These are phyloP conservation scores for Taphrina sp. DNA, from an alignment of 1,139 yeast species.

Conservation along the genomic window DNA sequence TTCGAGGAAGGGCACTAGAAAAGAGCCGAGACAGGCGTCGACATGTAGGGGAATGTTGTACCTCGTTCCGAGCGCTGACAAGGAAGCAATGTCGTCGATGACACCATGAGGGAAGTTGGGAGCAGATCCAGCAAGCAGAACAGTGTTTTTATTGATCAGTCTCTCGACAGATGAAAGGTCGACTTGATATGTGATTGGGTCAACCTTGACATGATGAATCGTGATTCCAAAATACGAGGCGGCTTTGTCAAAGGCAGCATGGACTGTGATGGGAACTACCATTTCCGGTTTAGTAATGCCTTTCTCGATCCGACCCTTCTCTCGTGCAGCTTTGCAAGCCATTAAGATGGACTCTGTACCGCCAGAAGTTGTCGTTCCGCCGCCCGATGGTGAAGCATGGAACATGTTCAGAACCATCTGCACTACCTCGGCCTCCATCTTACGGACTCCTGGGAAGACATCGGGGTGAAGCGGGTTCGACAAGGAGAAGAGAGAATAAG, in stretches of 20 bases:
- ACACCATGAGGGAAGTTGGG: conserved; percentile 98
- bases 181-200: conserved; percentile 66
- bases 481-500: conserved; percentile 73
- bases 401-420: conserved; percentile 80
- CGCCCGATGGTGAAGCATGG: conserved; percentile 67
- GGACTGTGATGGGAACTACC: conserved; percentile 83
- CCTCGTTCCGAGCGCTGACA: conserved; percentile 63
- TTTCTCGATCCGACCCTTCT: conserved; percentile 59
- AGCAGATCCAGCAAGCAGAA: conserved; percentile 84
- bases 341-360: conserved; percentile 90
- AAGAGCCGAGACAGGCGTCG: conserved; percentile 93
- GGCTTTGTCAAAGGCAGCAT: conserved; percentile 95
- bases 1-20: conserved; percentile 76
- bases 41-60: conserved; percentile 81
- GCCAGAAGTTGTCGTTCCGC: conserved; percentile 86
- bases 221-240: conserved; percentile 86
- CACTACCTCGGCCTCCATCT: conserved; percentile 95
- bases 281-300: conserved; percentile 79
- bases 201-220: conserved; percentile 75
- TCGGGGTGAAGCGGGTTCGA: conserved; percentile 97
- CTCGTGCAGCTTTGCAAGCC: conserved; percentile 79
- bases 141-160: conserved; percentile 73
- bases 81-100: conserved; percentile 76
- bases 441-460: conserved; percentile 92
- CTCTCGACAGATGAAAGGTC: conserved; percentile 61